Evolutionary conservation across 371 early-diverging fungal species (phyloP).

Genomic region (Mortierella sp.): DNA sequence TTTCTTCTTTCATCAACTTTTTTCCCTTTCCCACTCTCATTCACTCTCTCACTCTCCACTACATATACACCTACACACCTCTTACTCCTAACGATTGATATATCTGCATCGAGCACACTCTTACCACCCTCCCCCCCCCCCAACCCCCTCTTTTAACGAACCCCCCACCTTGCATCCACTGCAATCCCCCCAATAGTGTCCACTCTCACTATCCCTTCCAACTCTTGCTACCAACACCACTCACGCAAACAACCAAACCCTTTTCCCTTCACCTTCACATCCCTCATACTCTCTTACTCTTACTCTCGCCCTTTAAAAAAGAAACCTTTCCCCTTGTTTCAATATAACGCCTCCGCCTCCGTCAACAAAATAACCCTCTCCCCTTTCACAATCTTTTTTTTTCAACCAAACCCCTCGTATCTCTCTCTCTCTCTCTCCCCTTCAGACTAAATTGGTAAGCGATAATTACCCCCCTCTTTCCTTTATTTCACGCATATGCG

Average conservation of each 20-base stretch:
- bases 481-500: neutral
- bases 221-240: conserved; percentile 10
- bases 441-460: conserved; percentile 11
- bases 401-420: neutral
- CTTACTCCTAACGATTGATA: neutral
- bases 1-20: neutral
- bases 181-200: conserved; percentile 34
- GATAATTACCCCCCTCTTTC: neutral
- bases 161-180: conserved; percentile 57
- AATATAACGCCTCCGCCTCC: neutral
- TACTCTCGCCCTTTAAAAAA: no score
- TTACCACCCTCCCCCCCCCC: neutral
- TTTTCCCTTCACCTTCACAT: neutral
- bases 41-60: neutral
- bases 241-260: neutral
- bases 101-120: conserved; percentile 18
- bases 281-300: no score
- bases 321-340: neutral
- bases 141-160: conserved; percentile 29
- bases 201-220: conserved; percentile 29
- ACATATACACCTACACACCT: neutral
- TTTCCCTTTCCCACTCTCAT: neutral
- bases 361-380: neutral
- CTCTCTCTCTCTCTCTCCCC: neutral
- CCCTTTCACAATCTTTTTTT: neutral